Conservation (phyloP, 352 stramenopile species). For the Globisporangium echinulatum region DNA sequence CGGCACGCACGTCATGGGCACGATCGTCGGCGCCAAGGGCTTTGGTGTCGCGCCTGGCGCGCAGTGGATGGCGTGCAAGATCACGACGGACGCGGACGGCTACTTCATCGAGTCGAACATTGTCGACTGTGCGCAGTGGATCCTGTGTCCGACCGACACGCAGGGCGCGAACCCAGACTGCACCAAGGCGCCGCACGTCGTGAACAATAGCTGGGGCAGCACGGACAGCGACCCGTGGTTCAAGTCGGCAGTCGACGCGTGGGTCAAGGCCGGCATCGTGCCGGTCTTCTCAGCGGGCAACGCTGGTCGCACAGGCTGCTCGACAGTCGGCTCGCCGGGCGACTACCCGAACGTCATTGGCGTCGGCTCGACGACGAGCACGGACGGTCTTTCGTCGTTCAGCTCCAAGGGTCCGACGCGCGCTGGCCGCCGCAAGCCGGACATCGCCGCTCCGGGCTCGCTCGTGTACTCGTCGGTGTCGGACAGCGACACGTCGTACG, state of each 20-base stretch:
- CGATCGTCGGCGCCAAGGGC: too few relatives aligned
- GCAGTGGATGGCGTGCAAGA: too few relatives aligned
- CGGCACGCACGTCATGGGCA: too few relatives aligned
- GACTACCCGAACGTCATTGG: conserved; percentile 22
- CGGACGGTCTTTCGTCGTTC: conserved; percentile 11
- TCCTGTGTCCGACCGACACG: too few relatives aligned
- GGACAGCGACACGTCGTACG: conserved; percentile 6
- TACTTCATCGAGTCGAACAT: conserved; percentile 2
- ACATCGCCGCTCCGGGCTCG: conserved; percentile 19
- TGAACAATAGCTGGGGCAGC: conserved; percentile 25
- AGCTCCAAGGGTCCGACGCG: conserved; percentile 12
- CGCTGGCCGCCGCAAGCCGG: conserved; percentile 12
- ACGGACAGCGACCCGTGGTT: conserved; percentile 10
- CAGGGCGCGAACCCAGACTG: too few relatives aligned
- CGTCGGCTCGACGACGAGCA: conserved; percentile 16
- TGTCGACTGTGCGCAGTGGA: conserved; percentile 14
- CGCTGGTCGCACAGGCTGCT: conserved; percentile 6
- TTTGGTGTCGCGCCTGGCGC: too few relatives aligned
- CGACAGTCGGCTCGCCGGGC: conserved; percentile 14
- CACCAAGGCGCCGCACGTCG: conserved; percentile 16
- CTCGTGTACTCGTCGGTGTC: conserved; percentile 8
- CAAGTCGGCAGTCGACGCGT: conserved; percentile 12
- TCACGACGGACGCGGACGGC: too few relatives aligned
- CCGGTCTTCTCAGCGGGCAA: conserved; percentile 18
- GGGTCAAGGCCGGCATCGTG: conserved; percentile 18